Evolutionary conservation across 2,329 filamentous ascomycete species (phyloP), one percentile per base, ranked within the genome.

Genomic region (Coniochaeta sp.): DNA sequence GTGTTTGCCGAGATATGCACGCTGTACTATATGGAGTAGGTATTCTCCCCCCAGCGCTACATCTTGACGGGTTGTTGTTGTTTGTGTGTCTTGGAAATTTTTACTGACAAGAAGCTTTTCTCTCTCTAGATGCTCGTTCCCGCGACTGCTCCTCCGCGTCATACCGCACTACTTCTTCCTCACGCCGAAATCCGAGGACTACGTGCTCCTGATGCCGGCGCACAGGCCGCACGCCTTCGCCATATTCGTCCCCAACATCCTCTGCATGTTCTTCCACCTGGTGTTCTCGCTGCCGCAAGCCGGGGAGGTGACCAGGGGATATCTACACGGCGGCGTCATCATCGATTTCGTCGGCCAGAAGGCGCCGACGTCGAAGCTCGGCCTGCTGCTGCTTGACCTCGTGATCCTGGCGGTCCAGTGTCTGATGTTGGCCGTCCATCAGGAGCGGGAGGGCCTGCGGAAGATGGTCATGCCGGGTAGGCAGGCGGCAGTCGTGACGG

Each of bases 11-110:
- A 89, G 74, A 75, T 89, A 60, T 86, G 83, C 67, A 79, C 81
- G 50, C 67, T 89, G 66, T 89, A 89, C 70, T 89, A 89, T 70
- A 85, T 89, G 81, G 87, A 89, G 86, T 89, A 77, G 60, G 81
- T 70, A n/a, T 47, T 47, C 22, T 22, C 28, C 31, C 24, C 17
- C 16, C 17, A 38, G 17, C 17, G 12, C 8, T 36, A 12, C 11
- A 36, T n/a, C n/a, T n/a, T n/a, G n/a, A n/a, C n/a, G n/a, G n/a
- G n/a, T n/a, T n/a, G n/a, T n/a, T n/a, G n/a, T n/a, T n/a, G n/a
- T n/a, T n/a, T n/a, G n/a, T n/a, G n/a, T n/a, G n/a, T n/a, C n/a
- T n/a, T n/a, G n/a, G n/a, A n/a, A n/a, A n/a, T n/a, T n/a, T n/a
- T n/a, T n/a, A n/a, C n/a, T n/a, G n/a, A n/a, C n/a, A n/a, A n/a